Base-by-base conservation (phyloP, 371 early-diverging fungal species). In the Nematocida sp. region DNA sequence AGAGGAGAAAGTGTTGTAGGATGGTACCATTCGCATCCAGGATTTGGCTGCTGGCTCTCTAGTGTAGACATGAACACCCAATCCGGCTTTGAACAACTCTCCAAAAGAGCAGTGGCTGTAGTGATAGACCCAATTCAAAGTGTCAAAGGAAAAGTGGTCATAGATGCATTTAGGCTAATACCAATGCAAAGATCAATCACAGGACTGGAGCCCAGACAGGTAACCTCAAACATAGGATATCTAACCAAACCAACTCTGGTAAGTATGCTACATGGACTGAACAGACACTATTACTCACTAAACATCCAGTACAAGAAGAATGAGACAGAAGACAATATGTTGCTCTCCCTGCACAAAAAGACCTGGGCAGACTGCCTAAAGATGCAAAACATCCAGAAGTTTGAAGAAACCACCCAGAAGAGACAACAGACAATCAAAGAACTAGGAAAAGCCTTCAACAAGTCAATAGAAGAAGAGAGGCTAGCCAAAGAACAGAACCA, bases 11-110 rank as follows among this genome's bases (percentile, higher is more conserved):
- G 91, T 86, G 98, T 97, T n/a, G 96, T 99, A 21, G 99, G 99
- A 19, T 99, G 99, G 99, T 99, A 99, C 82, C 99, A 99, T 86
- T 94, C 95, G 60, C 99, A 99, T 84, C 99, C 99, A 31, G 99
- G 98, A 58, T 99, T 97, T 81, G 99, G 99, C 23, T 97, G 98
- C 86, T 99, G 98, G 99, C 87, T 99, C 31, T 94, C 95, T 15
- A 93, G 90, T 77, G 96, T 96, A 17, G 98, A 99, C 85, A 91
- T 97, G 47, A 93, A 93, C 83, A 99, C 99, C 53, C 98, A 97
- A 82, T 41, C 65, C 7, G 51, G 47, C 25, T 78, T 79, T 77
- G 98, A 99, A 84, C 87, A 89, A 65, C 85, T 99, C 67, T 91
- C 93, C 80, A 90, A 87, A 76, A 87, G 99, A 55, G 91, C 97